These are phyloP conservation scores for Rehmannia glutinosa DNA, from an alignment of 257 asterid genomes.

Conservation along the genomic window DNA sequence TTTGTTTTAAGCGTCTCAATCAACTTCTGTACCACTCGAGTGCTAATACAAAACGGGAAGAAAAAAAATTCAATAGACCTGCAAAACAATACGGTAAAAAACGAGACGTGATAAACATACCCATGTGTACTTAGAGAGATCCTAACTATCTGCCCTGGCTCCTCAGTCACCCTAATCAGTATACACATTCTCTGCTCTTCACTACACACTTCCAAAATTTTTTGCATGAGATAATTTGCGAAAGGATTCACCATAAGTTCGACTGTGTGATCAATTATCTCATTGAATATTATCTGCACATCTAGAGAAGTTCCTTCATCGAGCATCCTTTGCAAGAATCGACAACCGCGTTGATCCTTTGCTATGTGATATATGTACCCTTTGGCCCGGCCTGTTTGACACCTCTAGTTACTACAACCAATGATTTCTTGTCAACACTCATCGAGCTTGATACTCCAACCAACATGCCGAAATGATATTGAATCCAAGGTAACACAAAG, in stretches of 20 bases:
- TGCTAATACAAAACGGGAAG: slow-evolving; percentile 51
- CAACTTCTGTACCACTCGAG: slow-evolving; percentile 95
- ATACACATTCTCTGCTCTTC: slow-evolving; percentile 85
- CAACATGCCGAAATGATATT: too few relatives aligned
- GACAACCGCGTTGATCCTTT: slow-evolving; percentile 91
- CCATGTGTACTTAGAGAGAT: slow-evolving; percentile 87
- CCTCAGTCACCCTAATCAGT: slow-evolving; percentile 60
- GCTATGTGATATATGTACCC: slow-evolving; percentile 55
- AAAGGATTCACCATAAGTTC: slow-evolving; percentile 93
- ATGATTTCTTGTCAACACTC: too few relatives aligned
- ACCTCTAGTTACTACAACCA: too few relatives aligned
- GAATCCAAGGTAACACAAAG: too few relatives aligned
- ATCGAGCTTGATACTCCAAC: slow-evolving; percentile 37
- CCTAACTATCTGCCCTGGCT: slow-evolving; percentile 72
- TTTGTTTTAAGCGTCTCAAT: slow-evolving; percentile 74
- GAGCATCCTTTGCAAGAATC: slow-evolving; percentile 79
- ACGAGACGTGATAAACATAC: slow-evolving; percentile 33
- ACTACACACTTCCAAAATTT: slow-evolving; percentile 77
- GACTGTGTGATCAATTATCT: slow-evolving; percentile 64
- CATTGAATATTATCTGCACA: slow-evolving; percentile 62
- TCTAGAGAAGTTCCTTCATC: slow-evolving; percentile 74
- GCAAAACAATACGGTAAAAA: neutral
- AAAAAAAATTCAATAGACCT: slow-evolving; percentile 1
- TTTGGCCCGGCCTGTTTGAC: too few relatives aligned
- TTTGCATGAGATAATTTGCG: slow-evolving; percentile 96